Base-by-base conservation (phyloP, 306 rosid genomes). In the Geum urbanum region DNA sequence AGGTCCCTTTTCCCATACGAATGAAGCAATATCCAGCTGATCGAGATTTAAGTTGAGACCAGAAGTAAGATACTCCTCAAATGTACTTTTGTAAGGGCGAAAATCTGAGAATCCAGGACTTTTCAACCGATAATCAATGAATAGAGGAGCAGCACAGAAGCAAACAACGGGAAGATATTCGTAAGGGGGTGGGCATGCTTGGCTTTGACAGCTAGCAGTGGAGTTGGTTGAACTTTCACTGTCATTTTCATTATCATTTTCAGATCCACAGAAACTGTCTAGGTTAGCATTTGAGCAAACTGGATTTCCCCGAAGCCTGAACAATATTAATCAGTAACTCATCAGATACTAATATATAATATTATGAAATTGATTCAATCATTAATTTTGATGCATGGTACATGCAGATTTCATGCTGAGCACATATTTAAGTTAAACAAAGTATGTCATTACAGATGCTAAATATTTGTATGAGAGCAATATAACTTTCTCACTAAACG, bases 251-350 rank as follows among this genome's bases (percentile, higher is more conserved):
- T 9, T 73, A 35, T 54, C 83, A 51, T 47, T 65, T 74, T 76
- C 89, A 37, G 82, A 58, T 69, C 81, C 76, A 82, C 99, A 95
- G 46, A 87, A 77, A 60, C 71, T 69, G 59, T 0, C 59, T 60
- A 86, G 79, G 75, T 77, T 81, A 70, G 44, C 5, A 74, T 78
- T 78, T 40, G 75, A 41, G 73, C 99, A 95, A 6, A 85, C 59
- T 19, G 99, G 99, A 87, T 95, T 95, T 64, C 99, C 99, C 20
- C 7, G 54, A 68, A 95, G 95, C 95, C 99, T 95, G 91, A 80
- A 76, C 58, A 71, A 67, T 40, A 52, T 58, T 12, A 53, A 63
- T 49, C 67, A 44, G 24, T 13, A n/a, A 24, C 16, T 46, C n/a
- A 40, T 43, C 44, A n/a, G 48, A 24, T 40, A 47, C 39, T 51